Evolutionary conservation across 345 rosid species (phyloP), one percentile per base, ranked within the genome.

Genomic region (Eucalyptus pauciflora): DNA sequence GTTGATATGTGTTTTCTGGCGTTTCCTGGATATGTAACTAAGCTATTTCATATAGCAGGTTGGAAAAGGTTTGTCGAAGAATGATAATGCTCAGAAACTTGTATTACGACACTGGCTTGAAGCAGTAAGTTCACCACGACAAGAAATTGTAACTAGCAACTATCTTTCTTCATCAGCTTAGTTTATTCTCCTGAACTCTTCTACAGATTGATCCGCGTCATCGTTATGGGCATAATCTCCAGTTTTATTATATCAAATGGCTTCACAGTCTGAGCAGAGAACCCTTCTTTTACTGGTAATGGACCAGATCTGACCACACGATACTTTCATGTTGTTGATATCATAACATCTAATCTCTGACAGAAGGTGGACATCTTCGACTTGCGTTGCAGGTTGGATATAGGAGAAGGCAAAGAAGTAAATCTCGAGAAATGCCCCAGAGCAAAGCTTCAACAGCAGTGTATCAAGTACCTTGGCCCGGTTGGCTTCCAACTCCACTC

Each of bases 201-300:
- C 8, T 27, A 91, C 96, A 98, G 99, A 98, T 97, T 88, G 99
- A 98, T 89, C 99, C 99, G 50, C 91, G 99, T 87, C 99, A 98
- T 94, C 96, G 99, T 45, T 96, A 97, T 87, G 99, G 99, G 88
- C 99, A 97, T 89, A 98, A 97, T 93, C 89, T 98, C 33, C 99
- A 96, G 86, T 96, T 95, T 89, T 97, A 97, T 92, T 96, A 94
- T 90, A 91, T 87, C 49, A 92, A 93, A 48, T 97, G 99, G 99
- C 96, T 93, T 86, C 94, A 94, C 41, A 94, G 96, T 88, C 96
- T 94, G 89, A 95, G 99, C 62, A 94, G 96, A 93, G 97, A 98
- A 93, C 99, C 99, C 87, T 98, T 98, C 95, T 98, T 98, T 92
- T 98, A 97, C 93, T 97, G 99, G 99, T 96, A 95, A 91, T 10